Conservation (phyloP, 805 yeast genomes). For the Candida silvicultrix region DNA sequence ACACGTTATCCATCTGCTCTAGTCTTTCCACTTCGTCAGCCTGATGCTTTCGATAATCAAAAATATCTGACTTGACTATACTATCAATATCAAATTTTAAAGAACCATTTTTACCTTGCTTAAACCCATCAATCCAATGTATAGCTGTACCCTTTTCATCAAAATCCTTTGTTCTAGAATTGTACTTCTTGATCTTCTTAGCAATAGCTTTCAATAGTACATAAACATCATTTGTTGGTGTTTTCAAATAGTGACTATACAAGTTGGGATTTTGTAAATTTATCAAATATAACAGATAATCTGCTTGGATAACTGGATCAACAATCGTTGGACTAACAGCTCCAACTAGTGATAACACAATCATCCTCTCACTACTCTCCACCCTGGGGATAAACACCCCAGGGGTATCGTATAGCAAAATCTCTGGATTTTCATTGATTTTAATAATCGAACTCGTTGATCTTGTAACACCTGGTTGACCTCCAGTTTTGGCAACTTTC, state of each 20-base stretch:
- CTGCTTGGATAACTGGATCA: constrained; percentile 84
- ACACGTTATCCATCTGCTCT: constrained; percentile 15
- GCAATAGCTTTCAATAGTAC: constrained; percentile 48
- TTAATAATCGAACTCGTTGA: constrained; percentile 70
- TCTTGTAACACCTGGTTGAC: constrained; percentile 86
- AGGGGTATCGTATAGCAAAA: constrained; percentile 82
- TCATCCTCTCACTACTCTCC: constrained; percentile 59
- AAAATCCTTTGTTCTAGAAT: constrained; percentile 26
- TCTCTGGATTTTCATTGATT: constrained; percentile 52
- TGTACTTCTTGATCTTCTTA: constrained; percentile 27
- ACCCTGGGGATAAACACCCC: constrained; percentile 85
- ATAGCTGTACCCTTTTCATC: constrained; percentile 59
- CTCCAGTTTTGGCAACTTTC: constrained; percentile 81
- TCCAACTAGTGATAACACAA: constrained; percentile 67
- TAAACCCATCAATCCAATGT: constrained; percentile 56
- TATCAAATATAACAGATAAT: constrained; percentile 68
- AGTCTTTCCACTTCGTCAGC: constrained; percentile 13
- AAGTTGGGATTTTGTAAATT: constrained; percentile 45
- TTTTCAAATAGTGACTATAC: constrained; percentile 34
- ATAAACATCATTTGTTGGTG: constrained; percentile 70
- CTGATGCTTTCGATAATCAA: constrained; percentile 10
- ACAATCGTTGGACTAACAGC: constrained; percentile 63
- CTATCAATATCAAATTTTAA: constrained; percentile 19
- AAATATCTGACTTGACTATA: constrained; percentile 5
- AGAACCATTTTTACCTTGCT: constrained; percentile 39